Evolutionary conservation across 345 rosid genomes (phyloP), one percentile per base, ranked within the genome.

Genomic region (Odontarrhena argentea): DNA sequence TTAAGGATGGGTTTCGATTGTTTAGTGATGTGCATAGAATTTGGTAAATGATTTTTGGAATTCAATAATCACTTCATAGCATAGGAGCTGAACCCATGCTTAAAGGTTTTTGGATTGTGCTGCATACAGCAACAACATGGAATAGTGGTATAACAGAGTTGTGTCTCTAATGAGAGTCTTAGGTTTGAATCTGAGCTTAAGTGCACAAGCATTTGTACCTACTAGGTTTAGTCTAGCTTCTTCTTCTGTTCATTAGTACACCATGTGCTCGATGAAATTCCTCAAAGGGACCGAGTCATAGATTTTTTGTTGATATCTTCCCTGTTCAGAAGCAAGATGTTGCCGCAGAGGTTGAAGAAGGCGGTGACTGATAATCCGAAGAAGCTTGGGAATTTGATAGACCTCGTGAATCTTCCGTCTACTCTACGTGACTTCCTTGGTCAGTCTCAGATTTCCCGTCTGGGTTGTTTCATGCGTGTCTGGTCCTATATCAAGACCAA

Each of bases 401-500:
- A 91, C 85, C 93, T 91, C 28, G 88, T 87, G 13, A 94, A 91
- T 76, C 89, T 94, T 50, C 96, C 97, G 67, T 87, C 91, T 1
- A 79, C 88, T 1, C 80, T 91, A 7, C 74, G 97, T 36, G 91
- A 94, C 4, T 94, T 91, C 58, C 86, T 88, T 76, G 99, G 97
- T 5, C 96, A 84, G 74, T 88, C 99, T 70, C 96, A 82, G 76
- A 84, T 73, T 72, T 94, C 97, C 65, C 97, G 87, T 28, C 69
- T 94, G 77, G 95, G 92, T 43, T 91, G 95, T 77, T 87, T 94
- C 87, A 82, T 80, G 85, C 79, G 81, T 70, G 89, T 88, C 41
- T 94, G 96, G 97, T 85, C 96, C 7, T 85, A 93, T 71, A 87
- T 93, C 79, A 93, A 86, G 79, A 76, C 87, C 71, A 87, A 94